Percentiles rank a stretch among this genome's conserved stretches.
These are phyloP conservation scores for Pseudomonodictys pantanalensis DNA, from an alignment of 495 filamentous ascomycete genomes.

Conservation along the genomic window DNA sequence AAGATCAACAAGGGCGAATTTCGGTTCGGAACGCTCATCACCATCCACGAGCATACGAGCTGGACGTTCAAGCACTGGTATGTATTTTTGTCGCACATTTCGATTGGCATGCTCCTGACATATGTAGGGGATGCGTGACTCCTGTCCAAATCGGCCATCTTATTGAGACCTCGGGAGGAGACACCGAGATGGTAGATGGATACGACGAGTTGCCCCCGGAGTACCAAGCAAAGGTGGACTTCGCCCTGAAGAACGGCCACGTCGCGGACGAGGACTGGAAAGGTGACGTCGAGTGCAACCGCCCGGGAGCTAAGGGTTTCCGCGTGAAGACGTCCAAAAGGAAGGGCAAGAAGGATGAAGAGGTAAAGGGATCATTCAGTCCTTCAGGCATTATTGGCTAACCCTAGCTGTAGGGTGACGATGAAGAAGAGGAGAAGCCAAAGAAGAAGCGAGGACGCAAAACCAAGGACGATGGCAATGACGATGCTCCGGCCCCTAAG, in stretches of 20 bases:
- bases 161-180: conserved; percentile 56
- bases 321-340: conserved; percentile 51
- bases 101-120: neutral
- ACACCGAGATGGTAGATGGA: conserved; percentile 77
- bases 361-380: conserved; percentile 11
- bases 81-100: neutral
- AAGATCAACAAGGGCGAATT: conserved; percentile 79
- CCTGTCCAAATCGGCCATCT: conserved; percentile 59
- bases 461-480: conserved; percentile 28
- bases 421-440: conserved; percentile 34
- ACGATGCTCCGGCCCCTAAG: conserved; percentile 35
- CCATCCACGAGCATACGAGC: conserved; percentile 47
- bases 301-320: conserved; percentile 63
- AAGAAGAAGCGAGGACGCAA: conserved; percentile 30
- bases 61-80: conserved; percentile 81
- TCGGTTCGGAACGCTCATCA: conserved; percentile 66
- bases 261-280: conserved; percentile 76
- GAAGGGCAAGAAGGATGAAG: conserved; percentile 31
- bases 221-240: conserved; percentile 58
- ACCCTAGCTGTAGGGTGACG: conserved; percentile 34
- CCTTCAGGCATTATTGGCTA: conserved; percentile 1
- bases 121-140: conserved; percentile 73
- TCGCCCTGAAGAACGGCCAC: conserved; percentile 65
- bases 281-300: conserved; percentile 66
- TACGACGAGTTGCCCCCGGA: conserved; percentile 67